Evolutionary conservation across 2,329 filamentous ascomycete genomes (phyloP), one percentile per base, ranked within the genome.

Genomic region (Hymenoscyphus albidus): DNA sequence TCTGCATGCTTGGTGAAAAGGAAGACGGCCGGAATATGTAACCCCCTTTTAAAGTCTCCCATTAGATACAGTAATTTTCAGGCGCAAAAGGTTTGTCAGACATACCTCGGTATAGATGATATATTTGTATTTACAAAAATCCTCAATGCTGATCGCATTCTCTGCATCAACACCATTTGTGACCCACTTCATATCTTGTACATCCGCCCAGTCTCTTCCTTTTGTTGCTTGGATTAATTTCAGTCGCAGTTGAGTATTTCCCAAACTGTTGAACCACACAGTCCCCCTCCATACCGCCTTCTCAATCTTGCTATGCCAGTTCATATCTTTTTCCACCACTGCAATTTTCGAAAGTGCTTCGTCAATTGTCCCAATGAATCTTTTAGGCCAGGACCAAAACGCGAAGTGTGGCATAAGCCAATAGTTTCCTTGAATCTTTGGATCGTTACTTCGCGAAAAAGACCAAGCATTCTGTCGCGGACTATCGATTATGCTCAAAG

Each of bases 331-430:
- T 64, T 83, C 81, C 57, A 83, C 68, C 0, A 14, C 18, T 3
- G 73, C 42, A 62, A 82, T 80, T 60, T 76, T 76, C 0, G 56
- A 40, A 0, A 79, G 71, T 0, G 80, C 81, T 59, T 77, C 74
- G 12, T 75, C 67, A 14, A 83, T 70, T 6, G 80, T 80, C 5
- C 77, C 78, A 72, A 81, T 82, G 76, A 81, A 81, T 62, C 79
- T 80, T 57, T 82, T 77, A 27, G 80, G 76, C 83, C 83, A 85
- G 5, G 80, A 78, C 80, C 80, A 85, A 76, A 80, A 83, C 70
- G 78, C 78, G 77, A 83, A 87, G 76, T 82, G 84, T 64, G 83
- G 83, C 76, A 85, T 81, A 4, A 82, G 72, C 74, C 83, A 85
- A 64, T 76, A 76, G 42, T 79, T 78, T 12, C 67, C 63, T 74